A percentile compares a stretch with the other conserved stretches of the same genome.
These are phyloP conservation scores for Euphorbia tirucalli DNA, from an alignment of 345 rosid genomes.

Conservation along the genomic window DNA sequence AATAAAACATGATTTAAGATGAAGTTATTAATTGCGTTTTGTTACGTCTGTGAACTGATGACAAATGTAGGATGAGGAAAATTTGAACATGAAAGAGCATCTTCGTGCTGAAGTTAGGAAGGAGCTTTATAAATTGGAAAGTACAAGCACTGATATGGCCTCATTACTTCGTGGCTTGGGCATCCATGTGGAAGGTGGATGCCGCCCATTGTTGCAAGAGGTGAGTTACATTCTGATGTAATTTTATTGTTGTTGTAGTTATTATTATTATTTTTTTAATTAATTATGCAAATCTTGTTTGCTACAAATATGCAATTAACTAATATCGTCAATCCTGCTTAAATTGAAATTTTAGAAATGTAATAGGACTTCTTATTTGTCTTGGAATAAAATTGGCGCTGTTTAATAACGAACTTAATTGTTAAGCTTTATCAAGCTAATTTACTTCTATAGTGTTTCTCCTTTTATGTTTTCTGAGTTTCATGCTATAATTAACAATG, in stretches of 20 bases:
- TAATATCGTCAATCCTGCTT: too few species aligned
- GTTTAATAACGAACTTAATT: too few species aligned
- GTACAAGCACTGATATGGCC: conserved; percentile 57
- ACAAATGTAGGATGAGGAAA: conserved; percentile 63
- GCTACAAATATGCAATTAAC: too few species aligned
- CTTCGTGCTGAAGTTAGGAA: conserved; percentile 54
- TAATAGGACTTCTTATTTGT: too few species aligned
- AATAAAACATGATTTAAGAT: neutral
- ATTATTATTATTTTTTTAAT: too few species aligned
- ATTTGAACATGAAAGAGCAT: conserved; percentile 67
- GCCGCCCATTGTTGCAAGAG: conserved; percentile 50
- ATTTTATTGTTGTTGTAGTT: neutral
- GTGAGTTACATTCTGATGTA: conserved; percentile 35
- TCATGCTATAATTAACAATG: neutral
- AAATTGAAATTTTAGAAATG: too few species aligned
- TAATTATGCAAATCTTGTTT: too few species aligned
- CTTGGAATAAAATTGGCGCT: too few species aligned
- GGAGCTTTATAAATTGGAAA: conserved; percentile 62
- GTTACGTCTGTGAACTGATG: conserved; percentile 5
- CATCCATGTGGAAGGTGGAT: conserved; percentile 55
- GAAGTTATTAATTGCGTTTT: neutral
- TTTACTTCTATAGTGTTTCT: neutral
- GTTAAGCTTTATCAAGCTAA: too few species aligned
- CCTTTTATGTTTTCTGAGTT: neutral
- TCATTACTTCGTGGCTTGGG: conserved; percentile 77